Evolutionary conservation across 495 filamentous ascomycete genomes (phyloP).

Genomic region (Cudoniella acicularis): DNA sequence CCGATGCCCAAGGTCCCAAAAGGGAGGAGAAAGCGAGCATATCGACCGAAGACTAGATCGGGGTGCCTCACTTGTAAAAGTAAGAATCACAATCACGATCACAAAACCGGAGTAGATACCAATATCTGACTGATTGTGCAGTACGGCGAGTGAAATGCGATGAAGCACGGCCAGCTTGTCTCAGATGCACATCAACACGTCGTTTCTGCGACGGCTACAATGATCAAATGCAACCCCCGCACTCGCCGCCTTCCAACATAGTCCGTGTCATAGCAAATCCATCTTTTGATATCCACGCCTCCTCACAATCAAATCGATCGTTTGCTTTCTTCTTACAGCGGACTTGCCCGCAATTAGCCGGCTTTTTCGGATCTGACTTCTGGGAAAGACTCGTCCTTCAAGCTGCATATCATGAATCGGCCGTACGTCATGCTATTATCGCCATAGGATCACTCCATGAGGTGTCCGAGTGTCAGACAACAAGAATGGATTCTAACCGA

Average conservation of each 20-base stretch:
- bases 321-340: constrained; percentile 39
- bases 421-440: constrained; percentile 16
- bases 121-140: not conserved
- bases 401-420: constrained; percentile 10
- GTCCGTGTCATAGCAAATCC: not conserved
- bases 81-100: not conserved
- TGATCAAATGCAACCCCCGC: not conserved
- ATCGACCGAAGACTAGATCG: not conserved
- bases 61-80: not conserved
- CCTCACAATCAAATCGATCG: not conserved
- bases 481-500: constrained; percentile 20
- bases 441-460: constrained; percentile 14
- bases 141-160: constrained; percentile 19
- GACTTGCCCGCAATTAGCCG: constrained; percentile 39
- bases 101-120: not conserved
- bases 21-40: not conserved
- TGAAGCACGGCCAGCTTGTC: constrained; percentile 19
- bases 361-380: constrained; percentile 39
- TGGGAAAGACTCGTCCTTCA: constrained; percentile 44
- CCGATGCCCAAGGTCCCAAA: not conserved
- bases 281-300: not conserved
- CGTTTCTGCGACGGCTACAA: constrained; percentile 10
- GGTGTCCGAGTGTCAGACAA: not conserved
- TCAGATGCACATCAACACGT: constrained; percentile 7
- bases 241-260: not conserved